phyloP scores from a whole-genome alignment of 345 rosid species.

The Geranium rotundifolium region DNA sequence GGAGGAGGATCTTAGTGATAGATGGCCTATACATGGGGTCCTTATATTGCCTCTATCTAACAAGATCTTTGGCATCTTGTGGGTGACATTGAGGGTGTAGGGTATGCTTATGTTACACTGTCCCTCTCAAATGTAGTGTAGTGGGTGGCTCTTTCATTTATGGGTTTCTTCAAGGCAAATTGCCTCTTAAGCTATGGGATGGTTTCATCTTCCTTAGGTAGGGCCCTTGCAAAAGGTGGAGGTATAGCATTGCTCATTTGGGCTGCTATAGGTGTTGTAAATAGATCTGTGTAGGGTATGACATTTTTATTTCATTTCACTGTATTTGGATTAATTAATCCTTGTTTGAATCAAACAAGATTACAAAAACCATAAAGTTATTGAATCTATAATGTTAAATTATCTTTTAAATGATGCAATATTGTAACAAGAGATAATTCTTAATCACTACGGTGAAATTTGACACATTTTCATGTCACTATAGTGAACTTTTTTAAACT shows the following conservation, averaged over 20 bases:
- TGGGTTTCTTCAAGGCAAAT: slow-evolving; percentile 6
- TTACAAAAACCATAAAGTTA: no score
- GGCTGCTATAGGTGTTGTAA: neutral
- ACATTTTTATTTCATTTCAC: no score
- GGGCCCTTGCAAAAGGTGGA: slow-evolving; percentile 15
- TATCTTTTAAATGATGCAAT: no score
- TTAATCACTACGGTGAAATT: no score
- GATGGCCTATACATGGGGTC: slow-evolving; percentile 9
- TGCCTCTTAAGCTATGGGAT: slow-evolving; percentile 11
- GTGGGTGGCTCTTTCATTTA: slow-evolving; percentile 1
- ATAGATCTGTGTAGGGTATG: no score
- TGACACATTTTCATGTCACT: no score
- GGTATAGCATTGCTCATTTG: slow-evolving; percentile 5
- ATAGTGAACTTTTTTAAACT: no score
- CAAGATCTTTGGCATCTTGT: slow-evolving; percentile 16
- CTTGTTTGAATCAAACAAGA: no score
- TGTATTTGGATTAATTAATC: no score
- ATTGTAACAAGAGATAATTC: no score
- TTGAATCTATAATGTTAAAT: no score
- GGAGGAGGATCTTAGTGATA: slow-evolving; percentile 13
- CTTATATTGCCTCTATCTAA: slow-evolving; percentile 17
- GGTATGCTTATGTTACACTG: slow-evolving; percentile 13
- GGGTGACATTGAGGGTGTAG: slow-evolving; percentile 5
- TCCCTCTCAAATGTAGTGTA: neutral
- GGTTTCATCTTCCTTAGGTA: slow-evolving; percentile 13